These are phyloP conservation scores for Yamadazyma olivae DNA, from an alignment of 805 yeast species.

Conservation along the genomic window DNA sequence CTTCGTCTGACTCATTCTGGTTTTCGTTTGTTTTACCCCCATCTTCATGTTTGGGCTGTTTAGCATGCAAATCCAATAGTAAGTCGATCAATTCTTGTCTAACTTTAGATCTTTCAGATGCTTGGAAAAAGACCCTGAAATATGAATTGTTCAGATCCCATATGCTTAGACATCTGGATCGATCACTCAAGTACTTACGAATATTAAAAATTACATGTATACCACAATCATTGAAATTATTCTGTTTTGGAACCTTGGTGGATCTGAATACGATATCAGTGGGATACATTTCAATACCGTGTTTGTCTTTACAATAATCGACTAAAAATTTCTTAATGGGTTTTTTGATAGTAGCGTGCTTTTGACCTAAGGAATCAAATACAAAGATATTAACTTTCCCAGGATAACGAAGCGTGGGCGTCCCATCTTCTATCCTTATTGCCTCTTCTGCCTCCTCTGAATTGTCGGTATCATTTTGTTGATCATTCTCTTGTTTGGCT, in stretches of 20 bases:
- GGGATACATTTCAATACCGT: constrained; percentile 43
- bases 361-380: constrained; percentile 73
- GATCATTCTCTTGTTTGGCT: not conserved
- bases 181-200: constrained; percentile 51
- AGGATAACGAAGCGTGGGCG: not conserved
- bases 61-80: constrained; percentile 16
- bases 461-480: not conserved
- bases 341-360: constrained; percentile 47
- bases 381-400: constrained; percentile 43
- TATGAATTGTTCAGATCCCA: constrained; percentile 35
- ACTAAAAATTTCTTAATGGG: constrained; percentile 60
- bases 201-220: constrained; percentile 81
- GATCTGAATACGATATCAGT: constrained; percentile 45
- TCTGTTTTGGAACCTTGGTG: constrained; percentile 75
- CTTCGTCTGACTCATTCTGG: constrained; percentile 9
- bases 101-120: constrained; percentile 27
- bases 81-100: constrained; percentile 23
- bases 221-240: constrained; percentile 92
- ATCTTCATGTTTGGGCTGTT: not conserved
- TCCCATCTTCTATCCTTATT: not conserved
- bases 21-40: constrained; percentile 6
- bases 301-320: constrained; percentile 67
- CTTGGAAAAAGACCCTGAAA: constrained; percentile 19
- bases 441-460: not conserved
- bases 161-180: constrained; percentile 43